phyloP scores from a whole-genome alignment of 495 filamentous ascomycete species.

The Annulohypoxylon moriforme region DNA sequence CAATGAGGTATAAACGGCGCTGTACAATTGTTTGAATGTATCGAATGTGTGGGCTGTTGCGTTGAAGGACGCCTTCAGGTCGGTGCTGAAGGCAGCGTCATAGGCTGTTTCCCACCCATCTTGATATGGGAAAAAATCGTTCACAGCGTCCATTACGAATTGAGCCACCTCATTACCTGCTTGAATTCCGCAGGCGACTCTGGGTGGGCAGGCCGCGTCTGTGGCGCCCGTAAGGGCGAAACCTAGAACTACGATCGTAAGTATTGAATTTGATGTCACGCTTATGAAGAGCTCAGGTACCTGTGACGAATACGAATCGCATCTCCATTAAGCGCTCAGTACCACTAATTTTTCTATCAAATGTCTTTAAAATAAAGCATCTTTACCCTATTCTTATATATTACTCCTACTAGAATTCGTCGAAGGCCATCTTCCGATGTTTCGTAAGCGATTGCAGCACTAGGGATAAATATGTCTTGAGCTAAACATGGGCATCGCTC shows the following conservation, averaged over 20 bases:
- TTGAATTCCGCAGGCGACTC: background rate
- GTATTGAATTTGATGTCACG: background rate
- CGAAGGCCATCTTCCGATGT: background rate
- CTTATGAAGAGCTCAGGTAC: background rate
- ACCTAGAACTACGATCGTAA: background rate
- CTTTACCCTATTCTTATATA: conserved; percentile 2
- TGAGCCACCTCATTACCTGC: background rate
- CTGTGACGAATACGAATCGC: background rate
- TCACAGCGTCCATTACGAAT: background rate
- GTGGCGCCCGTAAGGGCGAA: background rate
- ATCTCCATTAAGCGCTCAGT: too few species aligned
- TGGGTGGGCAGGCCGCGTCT: background rate
- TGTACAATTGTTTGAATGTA: background rate
- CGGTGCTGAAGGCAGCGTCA: conserved; percentile 6
- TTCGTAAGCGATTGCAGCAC: background rate
- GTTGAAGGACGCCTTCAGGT: conserved; percentile 3
- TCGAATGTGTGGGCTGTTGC: conserved; percentile 6
- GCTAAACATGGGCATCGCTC: background rate
- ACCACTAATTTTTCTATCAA: too few species aligned
- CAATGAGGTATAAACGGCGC: background rate
- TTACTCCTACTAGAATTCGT: background rate
- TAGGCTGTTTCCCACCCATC: conserved; percentile 9
- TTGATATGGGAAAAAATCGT: conserved; percentile 2
- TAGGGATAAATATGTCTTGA: background rate
- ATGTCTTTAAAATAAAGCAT: too few species aligned